These are phyloP conservation scores for Chaetomium cochliodes DNA, from an alignment of 495 filamentous ascomycete species.

Conservation along the genomic window DNA sequence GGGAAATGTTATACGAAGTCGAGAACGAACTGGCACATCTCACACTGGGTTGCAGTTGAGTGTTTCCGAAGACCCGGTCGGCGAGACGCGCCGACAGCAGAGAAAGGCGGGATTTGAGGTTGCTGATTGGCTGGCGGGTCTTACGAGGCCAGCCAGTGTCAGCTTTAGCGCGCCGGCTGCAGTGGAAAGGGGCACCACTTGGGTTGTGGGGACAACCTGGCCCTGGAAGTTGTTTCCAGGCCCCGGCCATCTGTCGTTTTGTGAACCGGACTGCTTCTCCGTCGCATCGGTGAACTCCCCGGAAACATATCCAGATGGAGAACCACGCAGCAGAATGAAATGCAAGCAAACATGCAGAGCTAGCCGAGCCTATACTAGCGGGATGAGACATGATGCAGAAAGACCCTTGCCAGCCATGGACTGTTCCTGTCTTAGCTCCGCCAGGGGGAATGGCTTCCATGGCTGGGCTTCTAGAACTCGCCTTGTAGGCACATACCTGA, in stretches of 20 bases:
- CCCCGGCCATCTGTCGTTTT: too few species aligned
- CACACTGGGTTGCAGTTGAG: background rate
- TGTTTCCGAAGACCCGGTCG: background rate
- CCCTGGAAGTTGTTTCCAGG: background rate
- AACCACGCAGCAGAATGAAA: background rate
- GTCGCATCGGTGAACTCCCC: background rate
- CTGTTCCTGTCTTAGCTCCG: conserved; percentile 5
- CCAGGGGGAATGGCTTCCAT: background rate
- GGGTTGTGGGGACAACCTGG: conserved; percentile 10
- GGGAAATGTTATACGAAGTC: background rate
- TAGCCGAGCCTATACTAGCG: background rate
- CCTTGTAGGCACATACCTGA: background rate
- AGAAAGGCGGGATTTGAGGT: background rate
- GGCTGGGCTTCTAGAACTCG: background rate
- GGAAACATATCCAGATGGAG: background rate
- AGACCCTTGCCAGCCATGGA: background rate
- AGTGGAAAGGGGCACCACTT: conserved; percentile 21
- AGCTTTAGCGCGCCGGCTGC: conserved; percentile 19
- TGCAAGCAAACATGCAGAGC: background rate
- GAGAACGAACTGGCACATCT: too few species aligned
- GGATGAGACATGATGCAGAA: conserved; percentile 14
- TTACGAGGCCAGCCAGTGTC: background rate
- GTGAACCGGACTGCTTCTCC: background rate
- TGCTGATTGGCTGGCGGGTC: conserved; percentile 13
- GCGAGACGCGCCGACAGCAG: background rate